Evolutionary conservation across 1,284 basidiomycete species (phyloP).

Genomic region (Earliella scabrosa): DNA sequence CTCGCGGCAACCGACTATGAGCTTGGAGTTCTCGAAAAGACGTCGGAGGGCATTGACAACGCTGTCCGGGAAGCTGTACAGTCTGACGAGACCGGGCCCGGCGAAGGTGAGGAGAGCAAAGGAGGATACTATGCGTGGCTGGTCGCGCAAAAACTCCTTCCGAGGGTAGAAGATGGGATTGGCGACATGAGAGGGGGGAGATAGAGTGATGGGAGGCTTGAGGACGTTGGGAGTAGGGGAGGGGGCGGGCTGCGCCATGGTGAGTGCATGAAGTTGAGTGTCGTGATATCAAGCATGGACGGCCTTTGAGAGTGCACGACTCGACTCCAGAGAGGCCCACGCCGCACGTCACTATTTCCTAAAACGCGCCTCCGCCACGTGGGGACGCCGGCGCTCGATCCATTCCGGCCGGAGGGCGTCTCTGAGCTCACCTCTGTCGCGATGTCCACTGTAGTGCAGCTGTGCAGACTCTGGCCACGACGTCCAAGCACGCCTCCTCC

Average conservation of each 20-base stretch:
- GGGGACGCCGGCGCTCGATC: conserved; percentile 2
- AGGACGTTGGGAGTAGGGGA: conserved; percentile 26
- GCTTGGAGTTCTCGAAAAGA: conserved; percentile 52
- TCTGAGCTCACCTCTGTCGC: neutral
- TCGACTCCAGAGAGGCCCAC: conserved; percentile 16
- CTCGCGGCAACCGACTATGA: conserved; percentile 55
- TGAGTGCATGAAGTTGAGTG: conserved; percentile 27
- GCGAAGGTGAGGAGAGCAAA: conserved; percentile 74
- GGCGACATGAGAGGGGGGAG: conserved; percentile 18
- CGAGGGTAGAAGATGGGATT: conserved; percentile 56
- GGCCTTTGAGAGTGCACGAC: conserved; percentile 20
- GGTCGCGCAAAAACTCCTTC: conserved; percentile 70
- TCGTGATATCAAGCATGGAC: conserved; percentile 15
- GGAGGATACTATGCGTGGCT: conserved; percentile 50
- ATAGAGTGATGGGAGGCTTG: conserved; percentile 29
- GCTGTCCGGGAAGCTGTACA: conserved; percentile 66
- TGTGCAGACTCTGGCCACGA: neutral
- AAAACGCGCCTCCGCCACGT: conserved; percentile 20
- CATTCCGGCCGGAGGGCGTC: neutral
- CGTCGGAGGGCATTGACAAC: conserved; percentile 56
- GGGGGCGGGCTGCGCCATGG: conserved; percentile 30
- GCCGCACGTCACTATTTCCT: conserved; percentile 23
- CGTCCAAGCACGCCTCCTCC: conserved; percentile 9
- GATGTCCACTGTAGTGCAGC: neutral
- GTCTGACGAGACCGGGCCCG: conserved; percentile 60